Base-by-base conservation (phyloP, 495 filamentous ascomycete genomes). In the Aspergillus taichungensis region DNA sequence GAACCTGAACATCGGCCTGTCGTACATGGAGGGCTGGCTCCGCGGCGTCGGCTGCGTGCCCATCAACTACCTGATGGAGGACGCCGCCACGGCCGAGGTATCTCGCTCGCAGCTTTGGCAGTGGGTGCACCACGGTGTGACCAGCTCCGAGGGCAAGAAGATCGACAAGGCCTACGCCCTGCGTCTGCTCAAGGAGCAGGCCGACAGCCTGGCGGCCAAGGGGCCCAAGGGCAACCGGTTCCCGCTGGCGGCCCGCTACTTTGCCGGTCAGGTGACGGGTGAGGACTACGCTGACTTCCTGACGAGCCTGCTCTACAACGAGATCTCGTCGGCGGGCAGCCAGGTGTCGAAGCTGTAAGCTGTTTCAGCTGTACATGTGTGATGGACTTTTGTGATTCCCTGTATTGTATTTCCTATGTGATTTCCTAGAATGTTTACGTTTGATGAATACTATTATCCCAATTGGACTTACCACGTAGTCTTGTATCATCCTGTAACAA, bases 1-100 rank as follows among this genome's bases (percentile, higher is more conserved):
- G 82, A 99, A 99, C 70, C 73, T 99, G 42, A 90, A 87, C 66
- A 97, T 99, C 59, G 92, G 94, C 13, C 79, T 99, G 1, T 82
- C 84, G 42, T 99, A 99, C 68, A 99, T 97, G 91, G 92, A 99
- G 68, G 91, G 87, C 51, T 99, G 92, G 92, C 75, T 97, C 29
- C 84, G 88, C 46, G 92, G 89, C 12, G 76, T 97, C 30, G 92
- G 92, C 32, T 99, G 92, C 53, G 88, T 99, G 45, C 94, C 92
- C 13, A 96, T 99, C 69, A 96, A 99, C 74, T 94, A 83, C 64
- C 73, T 98, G n/a, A 99, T 99, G 92, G 94, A 99, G 68, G 94
- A 99, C 52, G 92, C 92, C 18, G 92, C 92, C 8, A 99, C 92
- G 6, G 92, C 92, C 37, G 92, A 99, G 69, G 92, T 99, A 7